Evolutionary conservation across 106 monocot species (phyloP).

Genomic region (Iris macrosiphon): DNA sequence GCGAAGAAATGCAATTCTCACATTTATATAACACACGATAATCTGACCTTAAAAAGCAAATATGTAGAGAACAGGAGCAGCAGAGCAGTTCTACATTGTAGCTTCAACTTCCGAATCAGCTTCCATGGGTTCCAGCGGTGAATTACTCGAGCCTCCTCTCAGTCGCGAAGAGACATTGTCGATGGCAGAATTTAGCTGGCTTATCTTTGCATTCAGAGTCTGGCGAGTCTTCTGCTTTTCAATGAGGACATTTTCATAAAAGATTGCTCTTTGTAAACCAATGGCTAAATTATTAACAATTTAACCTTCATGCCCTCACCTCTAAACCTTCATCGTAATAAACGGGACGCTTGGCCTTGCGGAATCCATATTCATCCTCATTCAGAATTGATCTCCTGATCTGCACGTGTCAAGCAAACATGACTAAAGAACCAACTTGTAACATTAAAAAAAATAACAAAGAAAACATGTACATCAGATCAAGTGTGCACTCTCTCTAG

Average conservation of each 20-base stretch:
- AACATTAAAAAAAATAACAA: too few species aligned
- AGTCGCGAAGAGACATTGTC: slow-evolving; percentile 80
- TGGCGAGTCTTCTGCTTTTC: slow-evolving; percentile 74
- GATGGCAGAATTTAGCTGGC: slow-evolving; percentile 83
- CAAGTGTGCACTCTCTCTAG: too few species aligned
- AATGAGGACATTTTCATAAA: background rate
- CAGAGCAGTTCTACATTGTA: slow-evolving; percentile 12
- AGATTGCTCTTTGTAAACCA: background rate
- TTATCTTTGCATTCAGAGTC: slow-evolving; percentile 69
- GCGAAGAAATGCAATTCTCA: too few species aligned
- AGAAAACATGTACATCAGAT: too few species aligned
- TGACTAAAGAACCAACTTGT: background rate
- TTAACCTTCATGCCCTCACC: too few species aligned
- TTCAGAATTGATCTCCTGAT: slow-evolving; percentile 71
- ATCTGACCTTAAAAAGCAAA: too few species aligned
- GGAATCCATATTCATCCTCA: slow-evolving; percentile 86
- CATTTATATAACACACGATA: too few species aligned
- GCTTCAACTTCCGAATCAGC: slow-evolving; percentile 16
- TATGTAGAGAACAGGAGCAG: too few species aligned
- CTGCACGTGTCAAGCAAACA: slow-evolving; percentile 20
- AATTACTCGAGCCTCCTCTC: slow-evolving; percentile 50
- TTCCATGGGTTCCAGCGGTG: slow-evolving; percentile 11
- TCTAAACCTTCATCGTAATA: slow-evolving; percentile 89
- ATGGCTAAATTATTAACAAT: background rate
- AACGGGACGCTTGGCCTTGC: slow-evolving; percentile 40